These are phyloP conservation scores for Lichtheimia corymbifera DNA, from an alignment of 371 early-diverging fungal species.

Conservation along the genomic window DNA sequence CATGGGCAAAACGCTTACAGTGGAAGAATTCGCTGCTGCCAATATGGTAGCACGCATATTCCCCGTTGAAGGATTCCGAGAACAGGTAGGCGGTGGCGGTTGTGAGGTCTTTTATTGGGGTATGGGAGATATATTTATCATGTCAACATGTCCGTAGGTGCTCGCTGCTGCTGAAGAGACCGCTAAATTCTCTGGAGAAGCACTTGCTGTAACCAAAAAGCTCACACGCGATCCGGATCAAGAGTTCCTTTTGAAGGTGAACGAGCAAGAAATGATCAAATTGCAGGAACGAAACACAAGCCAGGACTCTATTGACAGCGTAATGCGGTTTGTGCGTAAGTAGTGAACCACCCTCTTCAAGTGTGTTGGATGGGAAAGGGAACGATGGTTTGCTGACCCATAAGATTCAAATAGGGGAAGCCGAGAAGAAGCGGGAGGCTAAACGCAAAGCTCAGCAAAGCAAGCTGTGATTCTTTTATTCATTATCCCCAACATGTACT, in stretches of 20 bases:
- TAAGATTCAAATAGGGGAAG: no score
- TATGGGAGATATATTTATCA: no score
- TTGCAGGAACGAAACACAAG: conserved; percentile 33
- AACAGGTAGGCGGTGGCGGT: conserved; percentile 11
- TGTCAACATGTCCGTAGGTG: conserved; percentile 16
- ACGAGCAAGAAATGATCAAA: conserved; percentile 47
- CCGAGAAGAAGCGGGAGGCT: no score
- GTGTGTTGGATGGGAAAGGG: no score
- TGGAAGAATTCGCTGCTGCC: conserved; percentile 51
- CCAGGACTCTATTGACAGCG: conserved; percentile 32
- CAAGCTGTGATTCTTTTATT: no score
- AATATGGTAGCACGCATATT: conserved; percentile 51
- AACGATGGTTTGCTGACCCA: no score
- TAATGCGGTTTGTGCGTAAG: conserved; percentile 41
- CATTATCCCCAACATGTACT: no score
- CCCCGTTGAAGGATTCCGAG: conserved; percentile 53
- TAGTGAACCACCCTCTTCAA: neutral
- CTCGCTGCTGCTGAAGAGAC: conserved; percentile 49
- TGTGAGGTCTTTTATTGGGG: no score
- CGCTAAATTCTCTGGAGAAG: conserved; percentile 54
- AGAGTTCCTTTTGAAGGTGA: conserved; percentile 45
- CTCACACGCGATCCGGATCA: conserved; percentile 53
- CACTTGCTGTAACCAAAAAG: conserved; percentile 58
- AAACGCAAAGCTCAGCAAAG: no score
- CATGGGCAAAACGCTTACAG: conserved; percentile 55